Evolutionary conservation across 2,329 filamentous ascomycete species (phyloP), one percentile per base, ranked within the genome.

Genomic region (Falciphora oryzae): DNA sequence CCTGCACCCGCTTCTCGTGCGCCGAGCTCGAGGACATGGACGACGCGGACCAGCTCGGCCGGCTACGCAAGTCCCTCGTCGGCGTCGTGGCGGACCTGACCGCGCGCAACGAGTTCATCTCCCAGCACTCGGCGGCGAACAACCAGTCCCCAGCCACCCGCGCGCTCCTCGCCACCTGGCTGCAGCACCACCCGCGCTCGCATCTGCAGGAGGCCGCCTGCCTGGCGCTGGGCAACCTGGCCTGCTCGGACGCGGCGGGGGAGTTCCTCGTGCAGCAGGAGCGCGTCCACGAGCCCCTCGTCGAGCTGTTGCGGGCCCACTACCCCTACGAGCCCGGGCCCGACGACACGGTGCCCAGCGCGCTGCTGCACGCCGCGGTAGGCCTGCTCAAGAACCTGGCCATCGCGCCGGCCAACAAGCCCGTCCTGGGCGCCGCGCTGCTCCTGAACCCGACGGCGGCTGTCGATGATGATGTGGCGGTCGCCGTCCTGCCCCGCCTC

Each of bases 321-420:
- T 69, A 77, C 35, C 69, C 73, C 1, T 67, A 67, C 27, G 66
- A 6, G 72, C 69, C 10, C 78, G 83, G 66, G 1, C 28, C 57
- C 8, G 63, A 66, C 22, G 65, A 65, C 35, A 72, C 79, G 0
- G 11, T 60, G 5, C 27, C 59, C 25, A 62, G 64, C 11, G 57
- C 65, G 11, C 80, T 86, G 22, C 76, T 86, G 0, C 85, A 88
- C 70, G 79, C 84, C 1, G 76, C 79, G 2, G 76, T 89, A 25
- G 82, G 84, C 10, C 87, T 88, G 69, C 80, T 88, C 66, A 88
- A 87, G 73, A 89, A 89, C 71, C 81, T 89, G 11, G 83, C 86
- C 31, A 85, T 89, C 62, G 84, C 85, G 0, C 65, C 74, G 0
- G 71, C 73, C 31, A 89, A 89, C 74, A 88, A 87, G 71, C 67